Base-by-base conservation (phyloP, 2,329 filamentous ascomycete genomes). In the Dothideomycetes sp. region DNA sequence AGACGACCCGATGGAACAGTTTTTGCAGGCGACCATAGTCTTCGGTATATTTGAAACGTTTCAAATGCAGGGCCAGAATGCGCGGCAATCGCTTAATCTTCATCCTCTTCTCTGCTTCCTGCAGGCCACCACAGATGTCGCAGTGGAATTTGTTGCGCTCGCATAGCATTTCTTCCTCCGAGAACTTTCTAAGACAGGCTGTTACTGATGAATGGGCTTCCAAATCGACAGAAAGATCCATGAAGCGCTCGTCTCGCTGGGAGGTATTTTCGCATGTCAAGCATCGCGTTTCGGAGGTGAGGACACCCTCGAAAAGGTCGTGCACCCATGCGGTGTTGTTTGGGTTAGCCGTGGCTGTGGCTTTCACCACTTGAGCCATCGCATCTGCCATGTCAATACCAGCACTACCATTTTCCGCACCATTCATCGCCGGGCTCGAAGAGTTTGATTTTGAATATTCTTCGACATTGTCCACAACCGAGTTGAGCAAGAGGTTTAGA, bases 91-190 rank as follows among this genome's bases (percentile, higher is more conserved):
- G 77, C 67, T 98, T 96, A 51, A 98, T 89, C 69, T 96, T 98
- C 91, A 98, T 98, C 47, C 91, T 77, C 68, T 96, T 98, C 61
- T 98, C 91, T 0, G 91, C 91, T 63, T 98, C 91, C 61, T 98
- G 91, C 40, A 98, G 67, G 3, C 91, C 91, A 38, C 91, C 91
- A 51, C 91, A 98, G 52, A 88, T 88, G 58, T 98, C 91, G 63
- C 91, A 98, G 57, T 98, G 89, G 50, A 98, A 98, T 58, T 98
- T 98, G 68, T 98, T 96, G 45, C 88, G 76, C 64, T 98, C 91
- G 56, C 91, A 96, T 42, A 98, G 73, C 86, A 96, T 95, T 61
- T 98, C 91, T 54, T 96, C 91, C 34, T 91, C 87, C 0, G 91
- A 98, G 54, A 98, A 98, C 53, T 95, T 94, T 43, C 85, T 77